Conservation (phyloP, 495 filamentous ascomycete species). For the Penicillium malachiteum region DNA sequence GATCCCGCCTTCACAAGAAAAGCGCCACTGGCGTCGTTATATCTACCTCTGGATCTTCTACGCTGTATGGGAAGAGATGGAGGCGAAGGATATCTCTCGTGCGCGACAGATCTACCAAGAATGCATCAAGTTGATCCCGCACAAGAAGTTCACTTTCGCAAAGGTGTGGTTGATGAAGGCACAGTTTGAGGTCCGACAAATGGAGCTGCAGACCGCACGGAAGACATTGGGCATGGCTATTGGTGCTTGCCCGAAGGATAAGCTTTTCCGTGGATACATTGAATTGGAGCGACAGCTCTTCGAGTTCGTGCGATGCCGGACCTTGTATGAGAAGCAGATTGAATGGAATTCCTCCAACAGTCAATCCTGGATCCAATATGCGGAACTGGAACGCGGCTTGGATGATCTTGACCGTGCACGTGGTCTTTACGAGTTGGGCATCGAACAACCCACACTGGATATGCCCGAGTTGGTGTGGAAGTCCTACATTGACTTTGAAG, state of each 20-base stretch:
- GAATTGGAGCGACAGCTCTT: slow-evolving; percentile 87
- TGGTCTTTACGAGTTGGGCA: slow-evolving; percentile 90
- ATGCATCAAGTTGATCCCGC: slow-evolving; percentile 82
- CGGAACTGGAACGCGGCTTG: slow-evolving; percentile 84
- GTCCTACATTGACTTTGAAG: slow-evolving; percentile 96
- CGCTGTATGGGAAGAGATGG: slow-evolving; percentile 89
- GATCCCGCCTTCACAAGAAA: slow-evolving; percentile 92
- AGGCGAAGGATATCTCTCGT: slow-evolving; percentile 72
- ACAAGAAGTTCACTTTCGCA: slow-evolving; percentile 96
- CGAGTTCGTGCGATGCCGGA: slow-evolving; percentile 87
- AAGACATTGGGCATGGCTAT: slow-evolving; percentile 88
- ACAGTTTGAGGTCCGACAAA: slow-evolving; percentile 88
- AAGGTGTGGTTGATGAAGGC: slow-evolving; percentile 95
- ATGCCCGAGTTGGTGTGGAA: slow-evolving; percentile 99
- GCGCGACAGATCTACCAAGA: slow-evolving; percentile 89
- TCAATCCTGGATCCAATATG: slow-evolving; percentile 92
- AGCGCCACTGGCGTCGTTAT: slow-evolving; percentile 94
- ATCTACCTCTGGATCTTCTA: slow-evolving; percentile 99
- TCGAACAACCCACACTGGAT: slow-evolving; percentile 80
- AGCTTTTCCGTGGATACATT: slow-evolving; percentile 90
- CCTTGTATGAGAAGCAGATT: slow-evolving; percentile 88
- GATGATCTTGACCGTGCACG: slow-evolving; percentile 84
- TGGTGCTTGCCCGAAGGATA: slow-evolving; percentile 94
- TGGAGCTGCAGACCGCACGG: slow-evolving; percentile 72
- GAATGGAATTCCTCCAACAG: slow-evolving; percentile 86